Conservation (phyloP, 345 rosid species). For the Gossypium herbaceum region DNA sequence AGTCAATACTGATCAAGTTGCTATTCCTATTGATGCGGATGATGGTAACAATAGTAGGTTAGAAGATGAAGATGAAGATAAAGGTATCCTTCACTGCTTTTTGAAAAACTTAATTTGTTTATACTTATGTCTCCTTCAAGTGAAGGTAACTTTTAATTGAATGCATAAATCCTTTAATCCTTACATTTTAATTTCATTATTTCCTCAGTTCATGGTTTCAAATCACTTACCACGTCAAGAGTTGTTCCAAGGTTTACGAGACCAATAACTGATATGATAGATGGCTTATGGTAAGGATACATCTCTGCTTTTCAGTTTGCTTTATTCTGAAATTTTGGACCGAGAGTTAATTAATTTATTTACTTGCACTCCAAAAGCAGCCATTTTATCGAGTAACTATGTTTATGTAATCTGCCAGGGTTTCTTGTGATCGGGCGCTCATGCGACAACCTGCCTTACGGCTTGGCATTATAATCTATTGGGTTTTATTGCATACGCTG, state of each 20-base stretch:
- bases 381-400: not conserved
- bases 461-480: constrained; percentile 75
- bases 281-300: constrained; percentile 72
- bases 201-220: constrained; percentile 81
- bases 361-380: not conserved
- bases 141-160: not conserved
- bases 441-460: constrained; percentile 89
- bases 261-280: constrained; percentile 73
- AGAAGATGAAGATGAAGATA: constrained; percentile 91
- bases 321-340: constrained; percentile 4
- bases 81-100: constrained; percentile 42
- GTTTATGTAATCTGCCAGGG: constrained; percentile 43
- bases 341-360: not conserved
- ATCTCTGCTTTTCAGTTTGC: constrained; percentile 1
- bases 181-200: not conserved
- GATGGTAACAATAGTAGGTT: constrained; percentile 38
- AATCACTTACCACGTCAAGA: constrained; percentile 80
- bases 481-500: constrained; percentile 85
- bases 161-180: not conserved
- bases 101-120: not conserved
- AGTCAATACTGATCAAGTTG: constrained; percentile 82
- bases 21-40: constrained; percentile 70
- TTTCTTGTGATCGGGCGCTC: constrained; percentile 88
- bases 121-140: not conserved
- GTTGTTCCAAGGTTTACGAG: constrained; percentile 75